Evolutionary conservation across 306 rosid genomes (phyloP).

Genomic region (Rosa multiflora): DNA sequence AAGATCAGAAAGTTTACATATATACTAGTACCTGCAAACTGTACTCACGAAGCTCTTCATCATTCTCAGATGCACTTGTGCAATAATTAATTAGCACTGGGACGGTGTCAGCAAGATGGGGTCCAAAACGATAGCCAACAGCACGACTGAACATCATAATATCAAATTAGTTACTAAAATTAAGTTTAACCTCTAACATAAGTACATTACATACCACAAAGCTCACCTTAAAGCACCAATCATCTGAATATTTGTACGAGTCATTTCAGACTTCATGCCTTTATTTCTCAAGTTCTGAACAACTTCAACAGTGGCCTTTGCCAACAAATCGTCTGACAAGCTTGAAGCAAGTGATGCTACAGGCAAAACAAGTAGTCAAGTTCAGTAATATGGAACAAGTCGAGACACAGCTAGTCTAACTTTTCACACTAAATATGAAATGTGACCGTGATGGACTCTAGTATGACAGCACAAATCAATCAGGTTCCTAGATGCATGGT

Average conservation of each 20-base stretch:
- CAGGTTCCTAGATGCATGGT: neutral
- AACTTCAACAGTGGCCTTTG: constrained; percentile 77
- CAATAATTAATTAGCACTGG: constrained; percentile 84
- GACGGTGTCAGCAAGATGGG: constrained; percentile 91
- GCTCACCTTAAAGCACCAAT: constrained; percentile 95
- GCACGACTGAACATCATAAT: constrained; percentile 70
- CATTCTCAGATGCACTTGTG: constrained; percentile 89
- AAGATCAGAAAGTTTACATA: constrained; percentile 14
- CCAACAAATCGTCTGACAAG: constrained; percentile 88
- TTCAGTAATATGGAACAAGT: constrained; percentile 8
- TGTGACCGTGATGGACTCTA: neutral
- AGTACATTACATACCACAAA: neutral
- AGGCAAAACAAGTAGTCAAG: constrained; percentile 30
- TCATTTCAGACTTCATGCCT: constrained; percentile 67
- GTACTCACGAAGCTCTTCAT: constrained; percentile 98
- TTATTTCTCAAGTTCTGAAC: constrained; percentile 72
- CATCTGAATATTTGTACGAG: constrained; percentile 94
- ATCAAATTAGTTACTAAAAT: constrained; percentile 26
- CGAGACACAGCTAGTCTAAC: neutral
- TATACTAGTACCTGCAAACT: constrained; percentile 75
- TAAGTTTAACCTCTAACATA: neutral
- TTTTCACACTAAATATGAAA: neutral
- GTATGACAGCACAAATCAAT: neutral
- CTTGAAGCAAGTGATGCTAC: constrained; percentile 92
- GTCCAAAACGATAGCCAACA: constrained; percentile 94